phyloP scores from a whole-genome alignment of 2,329 filamentous ascomycete genomes.

The Talaromyces piceae region DNA sequence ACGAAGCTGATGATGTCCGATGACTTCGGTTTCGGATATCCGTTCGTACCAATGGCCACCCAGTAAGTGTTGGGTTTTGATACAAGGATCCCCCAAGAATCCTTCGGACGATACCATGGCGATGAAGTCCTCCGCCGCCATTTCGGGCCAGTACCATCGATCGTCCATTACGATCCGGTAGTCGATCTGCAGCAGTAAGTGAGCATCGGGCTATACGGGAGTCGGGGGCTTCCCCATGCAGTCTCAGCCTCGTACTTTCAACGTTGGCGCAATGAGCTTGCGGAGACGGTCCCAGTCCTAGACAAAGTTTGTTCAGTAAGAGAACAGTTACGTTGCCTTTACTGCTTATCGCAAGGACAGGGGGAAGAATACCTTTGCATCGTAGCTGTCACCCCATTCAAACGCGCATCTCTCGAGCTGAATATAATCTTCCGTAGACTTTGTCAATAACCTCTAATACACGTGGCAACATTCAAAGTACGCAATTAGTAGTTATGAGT shows the following conservation, averaged over 20 bases:
- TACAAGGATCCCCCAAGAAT: neutral
- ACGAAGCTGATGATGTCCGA: neutral
- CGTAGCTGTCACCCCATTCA: neutral
- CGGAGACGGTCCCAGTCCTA: neutral
- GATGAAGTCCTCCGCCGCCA: neutral
- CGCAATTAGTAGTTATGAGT: neutral
- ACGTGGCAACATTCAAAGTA: too few relatives aligned
- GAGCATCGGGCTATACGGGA: too few relatives aligned
- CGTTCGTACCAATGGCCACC: neutral
- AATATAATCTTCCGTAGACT: neutral
- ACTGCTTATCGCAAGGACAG: neutral
- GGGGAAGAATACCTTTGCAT: neutral
- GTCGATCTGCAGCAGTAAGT: neutral
- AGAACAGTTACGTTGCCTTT: neutral
- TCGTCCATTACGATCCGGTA: neutral
- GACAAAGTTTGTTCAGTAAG: too few relatives aligned
- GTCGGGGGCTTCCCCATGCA: too few relatives aligned
- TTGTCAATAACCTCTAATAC: neutral
- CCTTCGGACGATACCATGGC: neutral
- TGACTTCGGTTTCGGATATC: neutral
- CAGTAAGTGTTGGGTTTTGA: neutral
- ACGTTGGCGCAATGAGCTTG: neutral
- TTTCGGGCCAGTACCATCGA: neutral
- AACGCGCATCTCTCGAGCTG: neutral
- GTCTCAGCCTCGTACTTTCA: neutral